Evolutionary conservation across 805 yeast species (phyloP).

Genomic region (Candida nitratophila): DNA sequence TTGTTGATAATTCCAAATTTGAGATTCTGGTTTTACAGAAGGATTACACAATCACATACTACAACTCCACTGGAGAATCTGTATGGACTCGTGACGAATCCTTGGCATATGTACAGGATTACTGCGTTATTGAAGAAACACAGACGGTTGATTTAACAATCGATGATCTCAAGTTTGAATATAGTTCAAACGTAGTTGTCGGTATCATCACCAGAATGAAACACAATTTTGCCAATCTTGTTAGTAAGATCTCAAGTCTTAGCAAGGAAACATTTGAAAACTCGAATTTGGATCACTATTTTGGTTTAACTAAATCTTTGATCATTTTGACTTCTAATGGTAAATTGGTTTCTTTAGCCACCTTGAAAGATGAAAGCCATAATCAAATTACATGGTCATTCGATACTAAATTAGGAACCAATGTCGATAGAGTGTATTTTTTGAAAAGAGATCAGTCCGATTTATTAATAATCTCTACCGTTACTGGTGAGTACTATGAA

Average conservation of each 20-base stretch:
- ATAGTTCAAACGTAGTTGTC: conserved; percentile 16
- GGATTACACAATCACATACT: conserved; percentile 10
- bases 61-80: conserved; percentile 15
- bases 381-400: conserved; percentile 30
- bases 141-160: conserved; percentile 14
- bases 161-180: conserved; percentile 26
- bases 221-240: conserved; percentile 17
- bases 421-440: conserved; percentile 1
- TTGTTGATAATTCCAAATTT: conserved; percentile 3
- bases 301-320: conserved; percentile 40
- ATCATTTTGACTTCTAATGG: conserved; percentile 34
- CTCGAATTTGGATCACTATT: conserved; percentile 20
- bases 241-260: conserved; percentile 10
- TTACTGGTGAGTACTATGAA: neutral
- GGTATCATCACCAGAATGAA: conserved; percentile 27
- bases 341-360: conserved; percentile 36
- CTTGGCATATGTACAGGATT: conserved; percentile 29
- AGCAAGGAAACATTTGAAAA: too few relatives aligned
- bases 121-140: conserved; percentile 21
- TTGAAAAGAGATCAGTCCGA: neutral
- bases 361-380: conserved; percentile 21
- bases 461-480: neutral
- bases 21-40: conserved; percentile 8
- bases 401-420: conserved; percentile 3
- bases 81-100: conserved; percentile 41